A percentile compares a stretch with the other conserved stretches of the same genome.
Evolutionary conservation across 2,329 filamentous ascomycete species (phyloP).

Genomic region (Xenoacremonium recifei): DNA sequence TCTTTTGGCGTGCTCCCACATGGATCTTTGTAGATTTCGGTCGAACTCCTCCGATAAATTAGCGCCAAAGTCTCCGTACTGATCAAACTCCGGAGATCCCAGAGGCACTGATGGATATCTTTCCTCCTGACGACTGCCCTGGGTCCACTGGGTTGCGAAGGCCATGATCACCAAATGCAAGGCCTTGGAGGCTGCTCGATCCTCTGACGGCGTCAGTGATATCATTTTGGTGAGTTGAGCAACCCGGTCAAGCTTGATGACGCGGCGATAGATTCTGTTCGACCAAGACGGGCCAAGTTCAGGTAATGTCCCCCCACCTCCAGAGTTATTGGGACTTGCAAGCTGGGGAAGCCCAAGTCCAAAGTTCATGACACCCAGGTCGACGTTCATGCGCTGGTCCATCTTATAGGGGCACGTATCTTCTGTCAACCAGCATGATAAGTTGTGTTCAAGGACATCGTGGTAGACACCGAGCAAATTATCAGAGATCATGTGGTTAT

Average conservation of each 20-base stretch:
- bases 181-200: constrained; percentile 39
- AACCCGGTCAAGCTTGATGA: constrained; percentile 43
- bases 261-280: constrained; percentile 47
- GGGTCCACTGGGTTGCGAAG: constrained; percentile 50
- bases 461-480: constrained; percentile 48
- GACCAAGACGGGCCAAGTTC: constrained; percentile 39
- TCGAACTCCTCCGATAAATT: constrained; percentile 33
- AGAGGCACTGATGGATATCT: constrained; percentile 8
- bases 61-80: constrained; percentile 7
- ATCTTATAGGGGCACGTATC: constrained; percentile 47
- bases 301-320: constrained; percentile 26
- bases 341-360: constrained; percentile 22
- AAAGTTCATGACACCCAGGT: constrained; percentile 26
- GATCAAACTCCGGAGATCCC: background rate
- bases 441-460: constrained; percentile 50
- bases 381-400: constrained; percentile 20
- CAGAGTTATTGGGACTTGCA: constrained; percentile 23
- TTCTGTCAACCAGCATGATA: constrained; percentile 53
- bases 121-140: constrained; percentile 30
- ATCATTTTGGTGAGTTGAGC: constrained; percentile 38
- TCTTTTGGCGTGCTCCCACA: constrained; percentile 36
- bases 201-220: constrained; percentile 36
- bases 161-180: constrained; percentile 48
- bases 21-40: constrained; percentile 29
- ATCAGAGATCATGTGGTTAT: constrained; percentile 39